phyloP scores from a whole-genome alignment of 371 early-diverging fungal species.

The Vairimorpha ceranae region DNA sequence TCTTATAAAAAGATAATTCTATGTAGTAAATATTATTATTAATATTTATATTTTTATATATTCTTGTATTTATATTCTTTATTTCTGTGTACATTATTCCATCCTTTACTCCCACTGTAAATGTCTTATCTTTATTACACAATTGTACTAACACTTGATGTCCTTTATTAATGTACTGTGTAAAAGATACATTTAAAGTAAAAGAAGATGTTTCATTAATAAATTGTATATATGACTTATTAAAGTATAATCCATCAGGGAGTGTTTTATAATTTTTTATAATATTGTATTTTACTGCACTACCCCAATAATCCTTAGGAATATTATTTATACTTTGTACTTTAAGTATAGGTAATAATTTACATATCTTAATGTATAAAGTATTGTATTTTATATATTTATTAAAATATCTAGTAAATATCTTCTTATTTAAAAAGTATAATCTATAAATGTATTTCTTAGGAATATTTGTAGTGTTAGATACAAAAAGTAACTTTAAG shows the following conservation, averaged over 20 bases:
- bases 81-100: background rate
- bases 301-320: background rate
- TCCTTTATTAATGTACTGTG: background rate
- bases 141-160: constrained; percentile 1
- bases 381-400: background rate
- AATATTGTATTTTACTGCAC: background rate
- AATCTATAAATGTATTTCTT: background rate
- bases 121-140: background rate
- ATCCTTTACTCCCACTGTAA: background rate
- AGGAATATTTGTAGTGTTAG: background rate
- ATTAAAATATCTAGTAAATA: background rate
- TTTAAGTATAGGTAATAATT: background rate
- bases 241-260: constrained; percentile 17
- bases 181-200: constrained; percentile 1
- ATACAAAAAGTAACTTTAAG: background rate
- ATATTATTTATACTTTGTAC: background rate
- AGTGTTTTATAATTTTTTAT: background rate
- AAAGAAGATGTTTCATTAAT: background rate
- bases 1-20: background rate
- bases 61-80: background rate
- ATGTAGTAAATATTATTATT: background rate
- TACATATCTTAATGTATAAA: background rate
- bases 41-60: background rate
- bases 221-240: constrained; percentile 8
- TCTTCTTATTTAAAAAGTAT: background rate